These are phyloP conservation scores for Periconia sp. DNA, from an alignment of 2,329 filamentous ascomycete species.

Conservation along the genomic window DNA sequence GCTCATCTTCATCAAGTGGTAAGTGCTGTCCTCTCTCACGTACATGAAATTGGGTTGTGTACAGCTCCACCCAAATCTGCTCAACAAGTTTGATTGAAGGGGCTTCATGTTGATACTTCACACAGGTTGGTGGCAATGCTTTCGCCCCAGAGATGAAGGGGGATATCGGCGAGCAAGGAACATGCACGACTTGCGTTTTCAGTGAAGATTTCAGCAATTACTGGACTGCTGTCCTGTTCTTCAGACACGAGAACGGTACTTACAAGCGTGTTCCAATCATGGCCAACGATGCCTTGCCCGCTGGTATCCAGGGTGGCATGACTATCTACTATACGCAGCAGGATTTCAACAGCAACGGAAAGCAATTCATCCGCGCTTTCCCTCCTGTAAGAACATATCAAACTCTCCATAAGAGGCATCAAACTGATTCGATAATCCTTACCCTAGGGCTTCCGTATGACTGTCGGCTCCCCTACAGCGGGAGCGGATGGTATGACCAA, in stretches of 20 bases:
- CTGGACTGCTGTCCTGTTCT: conserved; percentile 22
- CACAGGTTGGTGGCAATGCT: conserved; percentile 21
- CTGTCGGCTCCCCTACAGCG: conserved; percentile 8
- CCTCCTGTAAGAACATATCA: conserved; percentile 7
- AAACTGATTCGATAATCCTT: not conserved
- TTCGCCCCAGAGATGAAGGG: conserved; percentile 21
- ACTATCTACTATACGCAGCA: conserved; percentile 22
- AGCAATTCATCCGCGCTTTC: conserved; percentile 15
- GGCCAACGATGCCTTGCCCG: conserved; percentile 10
- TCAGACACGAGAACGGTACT: conserved; percentile 12
- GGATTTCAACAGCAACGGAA: conserved; percentile 30
- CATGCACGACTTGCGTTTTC: conserved; percentile 28
- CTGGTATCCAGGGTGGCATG: conserved; percentile 15
- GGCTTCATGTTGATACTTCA: not conserved
- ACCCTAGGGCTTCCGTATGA: conserved; percentile 19
- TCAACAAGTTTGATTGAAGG: too few relatives aligned
- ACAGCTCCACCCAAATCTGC: not conserved
- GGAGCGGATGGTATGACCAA: conserved; percentile 13
- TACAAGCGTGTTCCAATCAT: conserved; percentile 15
- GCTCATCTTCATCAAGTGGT: conserved; percentile 20
- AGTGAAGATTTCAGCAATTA: conserved; percentile 24
- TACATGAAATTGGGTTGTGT: not conserved
- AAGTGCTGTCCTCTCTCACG: not conserved
- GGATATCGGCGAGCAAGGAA: conserved; percentile 20
- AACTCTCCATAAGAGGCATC: not conserved